A percentile compares a stretch with the other conserved stretches of the same genome.
Evolutionary conservation across 164 flowering plant genomes (phyloP).

Genomic region (Amborella trichopoda): DNA sequence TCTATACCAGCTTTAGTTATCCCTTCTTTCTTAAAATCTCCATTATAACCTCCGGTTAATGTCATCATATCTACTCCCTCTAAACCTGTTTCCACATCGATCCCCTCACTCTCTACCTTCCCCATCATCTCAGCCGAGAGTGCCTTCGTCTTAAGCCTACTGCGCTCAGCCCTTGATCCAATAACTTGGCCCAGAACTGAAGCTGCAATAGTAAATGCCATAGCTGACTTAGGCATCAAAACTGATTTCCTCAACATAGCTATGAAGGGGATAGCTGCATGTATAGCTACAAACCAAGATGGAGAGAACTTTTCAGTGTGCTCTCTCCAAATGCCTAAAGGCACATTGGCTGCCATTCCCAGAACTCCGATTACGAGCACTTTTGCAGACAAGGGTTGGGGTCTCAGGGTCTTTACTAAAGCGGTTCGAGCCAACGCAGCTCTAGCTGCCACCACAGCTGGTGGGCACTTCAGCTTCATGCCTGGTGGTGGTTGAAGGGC

Average conservation of each 20-base stretch:
- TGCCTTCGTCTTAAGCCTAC: constrained; percentile 47
- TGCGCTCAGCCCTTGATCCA: constrained; percentile 89
- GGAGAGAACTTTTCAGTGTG: constrained; percentile 84
- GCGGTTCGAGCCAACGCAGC: constrained; percentile 84
- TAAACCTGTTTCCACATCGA: no score
- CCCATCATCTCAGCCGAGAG: no score
- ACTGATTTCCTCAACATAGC: constrained; percentile 84
- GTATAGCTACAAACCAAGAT: constrained; percentile 81
- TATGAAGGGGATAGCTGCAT: constrained; percentile 92
- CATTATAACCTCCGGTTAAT: no score
- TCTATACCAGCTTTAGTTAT: no score
- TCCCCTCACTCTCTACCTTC: no score
- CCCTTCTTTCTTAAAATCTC: no score
- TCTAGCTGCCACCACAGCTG: constrained; percentile 82
- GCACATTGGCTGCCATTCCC: constrained; percentile 96
- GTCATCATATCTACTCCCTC: no score
- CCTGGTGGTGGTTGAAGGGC: constrained; percentile 74
- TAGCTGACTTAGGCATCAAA: constrained; percentile 92
- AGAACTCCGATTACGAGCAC: constrained; percentile 69
- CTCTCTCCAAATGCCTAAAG: constrained; percentile 86
- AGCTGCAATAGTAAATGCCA: constrained; percentile 95
- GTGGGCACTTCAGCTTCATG: constrained; percentile 72
- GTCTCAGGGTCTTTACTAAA: constrained; percentile 73
- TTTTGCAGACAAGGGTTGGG: constrained; percentile 80
- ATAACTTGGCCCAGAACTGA: constrained; percentile 88